Conservation (phyloP, 192 early-diverging fungal genomes). For the Coemansia sp. region DNA sequence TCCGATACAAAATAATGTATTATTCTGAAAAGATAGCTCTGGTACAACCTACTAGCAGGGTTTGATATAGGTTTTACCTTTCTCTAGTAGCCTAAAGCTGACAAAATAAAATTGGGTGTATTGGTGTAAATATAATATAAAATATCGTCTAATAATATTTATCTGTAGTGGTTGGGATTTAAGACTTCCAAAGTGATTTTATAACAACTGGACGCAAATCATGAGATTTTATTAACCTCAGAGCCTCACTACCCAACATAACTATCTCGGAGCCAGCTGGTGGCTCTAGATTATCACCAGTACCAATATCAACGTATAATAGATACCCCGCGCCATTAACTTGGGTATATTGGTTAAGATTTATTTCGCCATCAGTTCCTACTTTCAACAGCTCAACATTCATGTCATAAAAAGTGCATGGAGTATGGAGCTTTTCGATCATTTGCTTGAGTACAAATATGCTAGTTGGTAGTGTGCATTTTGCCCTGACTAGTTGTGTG, state of each 20-base stretch:
- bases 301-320: not conserved
- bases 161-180: too few relatives aligned
- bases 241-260: not conserved
- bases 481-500: not conserved
- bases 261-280: not conserved
- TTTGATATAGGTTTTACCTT: too few relatives aligned
- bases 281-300: not conserved
- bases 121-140: too few relatives aligned
- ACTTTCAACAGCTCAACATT: not conserved
- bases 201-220: too few relatives aligned
- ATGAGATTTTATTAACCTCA: not conserved
- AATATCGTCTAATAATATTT: too few relatives aligned
- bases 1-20: too few relatives aligned
- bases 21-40: too few relatives aligned
- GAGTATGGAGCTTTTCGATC: too few relatives aligned
- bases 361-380: not conserved
- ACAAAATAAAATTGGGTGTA: too few relatives aligned
- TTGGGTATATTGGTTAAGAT: not conserved
- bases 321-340: not conserved
- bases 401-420: not conserved
- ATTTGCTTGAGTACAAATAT: not conserved
- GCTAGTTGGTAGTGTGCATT: not conserved
- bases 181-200: too few relatives aligned
- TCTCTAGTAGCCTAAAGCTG: too few relatives aligned
- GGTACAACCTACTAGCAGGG: too few relatives aligned